Evolutionary conservation across 2,329 filamentous ascomycete species (phyloP).

Genomic region (Proliferodiscus dingleyae): DNA sequence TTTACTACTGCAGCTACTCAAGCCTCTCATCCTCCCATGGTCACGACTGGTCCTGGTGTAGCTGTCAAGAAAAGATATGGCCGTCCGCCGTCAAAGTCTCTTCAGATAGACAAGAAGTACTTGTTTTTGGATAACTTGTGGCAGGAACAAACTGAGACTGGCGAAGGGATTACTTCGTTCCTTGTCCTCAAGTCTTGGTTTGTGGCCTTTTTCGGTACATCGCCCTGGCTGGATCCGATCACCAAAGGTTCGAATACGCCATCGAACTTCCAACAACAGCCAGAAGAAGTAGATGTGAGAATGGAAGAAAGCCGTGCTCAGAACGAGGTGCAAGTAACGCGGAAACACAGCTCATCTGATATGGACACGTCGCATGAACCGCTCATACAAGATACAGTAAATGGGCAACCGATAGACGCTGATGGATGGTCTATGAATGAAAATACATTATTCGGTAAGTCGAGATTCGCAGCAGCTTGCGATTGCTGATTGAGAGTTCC

Average conservation of each 20-base stretch:
- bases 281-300: slow-evolving; percentile 5
- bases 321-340: not conserved
- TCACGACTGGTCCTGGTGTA: slow-evolving; percentile 12
- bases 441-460: too few relatives aligned
- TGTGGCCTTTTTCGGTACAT: slow-evolving; percentile 13
- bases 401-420: too few relatives aligned
- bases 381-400: too few relatives aligned
- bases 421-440: too few relatives aligned
- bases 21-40: not conserved
- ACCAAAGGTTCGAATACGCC: slow-evolving; percentile 3
- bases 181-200: slow-evolving; percentile 19
- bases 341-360: too few relatives aligned
- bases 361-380: too few relatives aligned
- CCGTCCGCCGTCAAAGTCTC: slow-evolving; percentile 7
- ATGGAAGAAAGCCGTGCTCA: slow-evolving; percentile 2
- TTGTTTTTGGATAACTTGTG: slow-evolving; percentile 15
- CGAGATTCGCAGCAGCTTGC: too few relatives aligned
- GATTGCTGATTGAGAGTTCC: too few relatives aligned
- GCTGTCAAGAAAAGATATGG: slow-evolving; percentile 9
- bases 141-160: slow-evolving; percentile 6
- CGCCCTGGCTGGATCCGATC: slow-evolving; percentile 1
- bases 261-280: not conserved
- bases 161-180: slow-evolving; percentile 20
- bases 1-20: not conserved
- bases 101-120: slow-evolving; percentile 11